Base-by-base conservation (phyloP, 2,329 filamentous ascomycete genomes). In the Cladophialophora carrionii region DNA sequence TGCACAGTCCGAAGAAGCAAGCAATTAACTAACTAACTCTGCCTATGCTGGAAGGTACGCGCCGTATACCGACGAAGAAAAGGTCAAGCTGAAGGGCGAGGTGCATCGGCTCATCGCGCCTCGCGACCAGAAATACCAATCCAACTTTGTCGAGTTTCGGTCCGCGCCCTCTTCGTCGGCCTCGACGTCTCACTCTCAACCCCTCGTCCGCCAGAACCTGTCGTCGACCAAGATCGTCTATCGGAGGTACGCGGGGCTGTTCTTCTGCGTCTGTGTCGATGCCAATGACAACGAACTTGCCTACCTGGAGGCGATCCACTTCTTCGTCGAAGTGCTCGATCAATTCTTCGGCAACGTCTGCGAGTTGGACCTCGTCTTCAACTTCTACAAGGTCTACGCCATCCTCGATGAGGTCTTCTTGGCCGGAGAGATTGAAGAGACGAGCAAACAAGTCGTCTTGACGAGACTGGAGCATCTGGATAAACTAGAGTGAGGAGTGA, bases 191-290 rank as follows among this genome's bases (percentile, higher is more conserved):
- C 65, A 66, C 51, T 20, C 57, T 48, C 67, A 69, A 31, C 66
- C 65, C 4, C 67, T 72, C 3, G 71, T 71, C 52, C 70, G 71
- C 5, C 71, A 72, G 61, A 72, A 72, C 58, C 63, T 71, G 29
- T 72, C 71, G 20, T 68, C 64, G n/a, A 92, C 94, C 77, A 98
- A 97, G 82, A 90, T 99, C 73, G 92, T 99, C 61, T 99, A 99
- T 82, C 90, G 96, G 52, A 90, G 95, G 68, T 99, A 99, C 80
- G 95, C 95, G 0, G 95, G 95, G 0, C 87, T 99, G 65, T 99
- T 99, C 86, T 99, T 99, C 83, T 99, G 95, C 83, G 96, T 93
- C 61, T 98, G 95, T 79, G 95, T 99, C 76, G 95, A 99, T 80
- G 96, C 94, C 58, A 98, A 97, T 78, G 95, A 99, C 79, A 99